Evolutionary conservation across 2,329 filamentous ascomycete genomes (phyloP), one percentile per base, ranked within the genome.

Genomic region (Xylariaceae sp.): DNA sequence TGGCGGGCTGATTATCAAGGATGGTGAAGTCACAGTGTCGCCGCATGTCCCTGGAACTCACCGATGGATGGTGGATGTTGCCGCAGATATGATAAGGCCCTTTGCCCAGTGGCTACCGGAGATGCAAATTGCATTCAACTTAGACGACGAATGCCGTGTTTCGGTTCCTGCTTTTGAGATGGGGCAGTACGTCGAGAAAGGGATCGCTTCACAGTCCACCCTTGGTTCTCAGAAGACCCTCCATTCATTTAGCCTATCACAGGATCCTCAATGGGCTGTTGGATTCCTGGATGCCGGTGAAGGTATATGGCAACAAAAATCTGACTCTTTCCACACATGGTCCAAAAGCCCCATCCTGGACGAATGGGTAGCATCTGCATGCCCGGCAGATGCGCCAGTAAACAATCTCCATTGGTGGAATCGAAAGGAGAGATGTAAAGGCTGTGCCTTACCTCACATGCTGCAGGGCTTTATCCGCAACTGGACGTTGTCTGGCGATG

Each of bases 61-160:
- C 51, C 53, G 61, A 14, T 70, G 68, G 68, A 68, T 70, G 66
- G 59, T 69, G 52, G 63, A 68, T 12, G 61, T 62, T 5, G 61
- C 74, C 44, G 62, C 62, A 19, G 61, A 62, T 1, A 73, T 73
- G 66, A 58, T 73, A 3, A 56, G 62, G 35, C 67, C 74, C 9
- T 70, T 77, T 54, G 67, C 68, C 6, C 55, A 69, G 47, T 71
- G 70, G 57, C 61, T 79, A 11, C 76, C 76, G 1, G 72, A 79
- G 49, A 76, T 80, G 71, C 74, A 78, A 51, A 68, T 79, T 15
- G 74, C 75, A 7, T 75, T 78, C 62, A 79, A 78, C 52, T 64
- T 70, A 7, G 68, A 75, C 48, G 75, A 78, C 59, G 74, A 78
- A 54, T 75, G 75, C 35, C 71, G 75, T 11, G 66, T 78, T 11